phyloP scores from a whole-genome alignment of 352 stramenopile species.

The Pilasporangium apinafurcum region DNA sequence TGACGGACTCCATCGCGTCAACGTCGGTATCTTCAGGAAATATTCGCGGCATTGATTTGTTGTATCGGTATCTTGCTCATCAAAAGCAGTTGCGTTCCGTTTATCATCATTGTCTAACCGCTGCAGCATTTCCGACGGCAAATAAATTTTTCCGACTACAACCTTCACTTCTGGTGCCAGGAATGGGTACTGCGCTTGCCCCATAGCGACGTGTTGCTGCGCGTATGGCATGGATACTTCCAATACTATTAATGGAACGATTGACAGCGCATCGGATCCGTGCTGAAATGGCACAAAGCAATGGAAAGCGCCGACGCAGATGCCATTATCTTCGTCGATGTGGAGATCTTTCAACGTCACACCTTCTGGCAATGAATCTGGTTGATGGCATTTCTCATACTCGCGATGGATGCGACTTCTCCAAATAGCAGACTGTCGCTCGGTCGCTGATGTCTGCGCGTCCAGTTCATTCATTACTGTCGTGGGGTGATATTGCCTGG shows the following conservation, averaged over 20 bases:
- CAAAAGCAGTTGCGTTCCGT: neutral
- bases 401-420: constrained; percentile 62
- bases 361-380: constrained; percentile 22
- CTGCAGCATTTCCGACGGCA: constrained; percentile 40
- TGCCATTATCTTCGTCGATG: constrained; percentile 38
- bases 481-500: too few relatives aligned
- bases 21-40: constrained; percentile 36
- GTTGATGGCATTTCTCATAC: constrained; percentile 53
- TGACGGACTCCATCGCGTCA: constrained; percentile 71
- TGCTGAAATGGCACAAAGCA: constrained; percentile 74
- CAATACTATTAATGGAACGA: constrained; percentile 55
- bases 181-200: constrained; percentile 57
- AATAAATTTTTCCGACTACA: constrained; percentile 33
- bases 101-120: constrained; percentile 2
- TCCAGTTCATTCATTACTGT: too few relatives aligned
- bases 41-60: constrained; percentile 12
- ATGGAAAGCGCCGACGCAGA: constrained; percentile 51
- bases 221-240: constrained; percentile 58
- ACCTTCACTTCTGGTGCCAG: constrained; percentile 40
- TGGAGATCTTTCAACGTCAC: constrained; percentile 33
- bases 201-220: constrained; percentile 8
- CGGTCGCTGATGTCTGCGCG: constrained; percentile 4
- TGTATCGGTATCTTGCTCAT: neutral
- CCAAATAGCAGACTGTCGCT: constrained; percentile 68
- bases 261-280: constrained; percentile 53